Conservation (phyloP, 768 basidiomycete species). For the Leccinum arenicola region DNA sequence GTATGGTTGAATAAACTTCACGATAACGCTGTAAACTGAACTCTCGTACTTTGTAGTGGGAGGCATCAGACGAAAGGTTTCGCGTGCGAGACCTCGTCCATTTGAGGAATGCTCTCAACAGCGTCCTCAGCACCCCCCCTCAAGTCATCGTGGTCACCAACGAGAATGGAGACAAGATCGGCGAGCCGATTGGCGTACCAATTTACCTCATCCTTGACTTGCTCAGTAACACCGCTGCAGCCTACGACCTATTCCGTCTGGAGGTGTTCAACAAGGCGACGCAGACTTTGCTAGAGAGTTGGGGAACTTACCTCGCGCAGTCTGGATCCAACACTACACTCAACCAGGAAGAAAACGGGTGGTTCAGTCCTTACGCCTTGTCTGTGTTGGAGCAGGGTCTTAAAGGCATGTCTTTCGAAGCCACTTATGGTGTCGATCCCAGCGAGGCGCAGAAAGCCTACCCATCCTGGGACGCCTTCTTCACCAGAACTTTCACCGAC, state of each 20-base stretch:
- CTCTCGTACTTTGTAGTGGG: not conserved
- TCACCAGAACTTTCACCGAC: constrained; percentile 38
- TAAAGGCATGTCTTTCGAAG: not conserved
- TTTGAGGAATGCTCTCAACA: not conserved
- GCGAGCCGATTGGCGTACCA: constrained; percentile 19
- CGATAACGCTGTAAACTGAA: not conserved
- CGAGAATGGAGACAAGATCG: constrained; percentile 1
- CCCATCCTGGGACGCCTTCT: constrained; percentile 52
- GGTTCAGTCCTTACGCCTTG: not conserved
- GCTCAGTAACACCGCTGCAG: constrained; percentile 24
- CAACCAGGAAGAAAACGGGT: not conserved
- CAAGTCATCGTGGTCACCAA: not conserved
- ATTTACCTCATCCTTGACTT: constrained; percentile 17
- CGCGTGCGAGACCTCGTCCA: not conserved
- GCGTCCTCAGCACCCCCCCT: not conserved
- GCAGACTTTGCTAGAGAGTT: not conserved
- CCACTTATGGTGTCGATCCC: constrained; percentile 4
- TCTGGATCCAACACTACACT: constrained; percentile 8
- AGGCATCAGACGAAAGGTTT: not conserved
- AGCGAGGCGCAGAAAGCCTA: not conserved
- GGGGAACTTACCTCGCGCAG: constrained; percentile 5
- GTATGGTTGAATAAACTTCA: not conserved
- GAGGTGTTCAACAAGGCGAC: constrained; percentile 3
- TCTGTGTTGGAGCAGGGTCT: not conserved
- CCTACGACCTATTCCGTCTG: constrained; percentile 15